These are phyloP conservation scores for Pelargonium australe DNA, from an alignment of 441 rosid genomes.

Conservation along the genomic window DNA sequence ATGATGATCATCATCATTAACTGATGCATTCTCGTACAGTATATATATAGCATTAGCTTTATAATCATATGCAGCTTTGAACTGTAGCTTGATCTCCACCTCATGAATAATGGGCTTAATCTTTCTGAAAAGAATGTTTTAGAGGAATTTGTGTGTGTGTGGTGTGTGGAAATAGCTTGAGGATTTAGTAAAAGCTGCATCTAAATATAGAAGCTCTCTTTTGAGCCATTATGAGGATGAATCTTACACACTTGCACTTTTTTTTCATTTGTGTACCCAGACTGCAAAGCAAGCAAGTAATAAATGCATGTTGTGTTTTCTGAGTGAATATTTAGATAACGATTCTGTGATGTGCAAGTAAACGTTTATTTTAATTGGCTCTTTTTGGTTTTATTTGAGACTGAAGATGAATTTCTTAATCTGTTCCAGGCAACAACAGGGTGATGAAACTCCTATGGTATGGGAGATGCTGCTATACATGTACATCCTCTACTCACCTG, in stretches of 20 bases:
- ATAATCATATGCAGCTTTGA: neutral
- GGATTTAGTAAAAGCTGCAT: neutral
- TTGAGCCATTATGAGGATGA: neutral
- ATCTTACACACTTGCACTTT: neutral
- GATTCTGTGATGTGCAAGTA: neutral
- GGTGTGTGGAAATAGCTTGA: neutral
- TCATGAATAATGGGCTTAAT: neutral
- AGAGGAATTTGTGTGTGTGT: neutral
- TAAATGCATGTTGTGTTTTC: neutral
- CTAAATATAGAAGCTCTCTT: neutral
- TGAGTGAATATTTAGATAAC: neutral
- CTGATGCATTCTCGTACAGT: neutral
- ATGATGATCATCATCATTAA: neutral
- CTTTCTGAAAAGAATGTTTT: neutral
- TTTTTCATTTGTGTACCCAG: neutral
- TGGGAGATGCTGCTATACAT: constrained; percentile 26
- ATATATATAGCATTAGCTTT: neutral
- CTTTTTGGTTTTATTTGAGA: neutral
- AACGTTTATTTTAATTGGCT: neutral
- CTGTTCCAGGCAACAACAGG: constrained; percentile 22
- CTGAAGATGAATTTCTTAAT: neutral
- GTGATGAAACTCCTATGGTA: constrained; percentile 14
- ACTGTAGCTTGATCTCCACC: neutral
- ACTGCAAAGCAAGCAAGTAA: neutral
- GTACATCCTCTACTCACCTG: constrained; percentile 26